These are phyloP conservation scores for Rubus idaeus DNA, from an alignment of 306 rosid genomes.

Conservation along the genomic window DNA sequence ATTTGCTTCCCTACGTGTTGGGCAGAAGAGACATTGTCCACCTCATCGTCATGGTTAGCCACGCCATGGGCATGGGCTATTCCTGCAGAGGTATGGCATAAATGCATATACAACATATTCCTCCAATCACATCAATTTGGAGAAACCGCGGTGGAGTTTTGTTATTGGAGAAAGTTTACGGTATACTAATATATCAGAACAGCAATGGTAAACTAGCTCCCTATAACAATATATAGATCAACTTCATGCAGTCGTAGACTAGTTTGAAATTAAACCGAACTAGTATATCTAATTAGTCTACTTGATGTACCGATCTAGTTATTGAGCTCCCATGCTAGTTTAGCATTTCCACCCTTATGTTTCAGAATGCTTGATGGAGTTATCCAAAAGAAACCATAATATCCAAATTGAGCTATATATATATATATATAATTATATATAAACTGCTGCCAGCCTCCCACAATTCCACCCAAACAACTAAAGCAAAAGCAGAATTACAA, in stretches of 20 bases:
- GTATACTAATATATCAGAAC: too few species aligned
- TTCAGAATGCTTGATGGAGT: neutral
- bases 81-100: neutral
- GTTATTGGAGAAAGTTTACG: neutral
- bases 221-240: too few species aligned
- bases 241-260: too few species aligned
- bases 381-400: neutral
- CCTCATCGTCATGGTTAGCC: constrained; percentile 3
- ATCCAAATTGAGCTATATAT: neutral
- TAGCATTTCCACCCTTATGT: neutral
- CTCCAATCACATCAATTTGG: neutral
- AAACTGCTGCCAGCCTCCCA: neutral
- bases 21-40: neutral
- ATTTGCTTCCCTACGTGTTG: neutral
- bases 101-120: neutral
- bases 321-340: neutral
- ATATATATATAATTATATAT: too few species aligned
- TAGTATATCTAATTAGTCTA: too few species aligned
- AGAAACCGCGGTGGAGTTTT: neutral
- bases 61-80: neutral
- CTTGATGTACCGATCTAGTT: neutral
- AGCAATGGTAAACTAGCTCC: too few species aligned
- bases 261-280: too few species aligned
- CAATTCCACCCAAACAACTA: neutral
- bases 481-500: neutral